phyloP scores from a whole-genome alignment of 768 basidiomycete species.

The Rhodotorula diobovata region DNA sequence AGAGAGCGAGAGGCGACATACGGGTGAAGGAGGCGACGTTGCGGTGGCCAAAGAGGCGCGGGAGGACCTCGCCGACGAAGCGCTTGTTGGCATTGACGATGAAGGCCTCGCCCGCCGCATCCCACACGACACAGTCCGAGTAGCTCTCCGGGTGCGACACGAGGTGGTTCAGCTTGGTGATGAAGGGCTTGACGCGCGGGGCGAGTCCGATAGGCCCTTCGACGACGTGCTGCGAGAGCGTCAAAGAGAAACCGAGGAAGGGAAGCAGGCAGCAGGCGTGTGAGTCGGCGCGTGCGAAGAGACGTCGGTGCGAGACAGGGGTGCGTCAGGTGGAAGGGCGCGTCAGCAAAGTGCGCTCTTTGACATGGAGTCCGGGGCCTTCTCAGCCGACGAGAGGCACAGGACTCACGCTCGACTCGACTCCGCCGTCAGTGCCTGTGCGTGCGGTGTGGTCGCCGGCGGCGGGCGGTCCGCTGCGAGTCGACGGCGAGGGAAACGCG shows the following conservation, averaged over 20 bases:
- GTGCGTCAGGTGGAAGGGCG: no score
- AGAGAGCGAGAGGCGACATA: neutral
- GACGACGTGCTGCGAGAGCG: neutral
- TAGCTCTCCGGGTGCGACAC: neutral
- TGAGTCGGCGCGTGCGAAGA: no score
- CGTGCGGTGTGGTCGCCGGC: no score
- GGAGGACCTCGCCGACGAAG: neutral
- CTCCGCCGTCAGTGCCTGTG: no score
- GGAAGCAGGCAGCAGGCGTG: no score
- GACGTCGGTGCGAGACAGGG: neutral
- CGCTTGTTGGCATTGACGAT: conserved; percentile 6
- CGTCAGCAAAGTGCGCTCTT: no score
- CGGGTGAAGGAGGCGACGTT: conserved; percentile 1
- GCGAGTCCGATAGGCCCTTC: neutral
- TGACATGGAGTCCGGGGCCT: no score
- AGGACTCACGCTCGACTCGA: no score
- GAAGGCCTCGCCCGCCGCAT: neutral
- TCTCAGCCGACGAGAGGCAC: no score
- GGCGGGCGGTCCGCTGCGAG: neutral
- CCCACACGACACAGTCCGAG: conserved; percentile 7
- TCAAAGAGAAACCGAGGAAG: no score
- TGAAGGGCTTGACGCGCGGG: conserved; percentile 14
- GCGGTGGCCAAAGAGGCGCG: neutral
- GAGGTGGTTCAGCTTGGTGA: conserved; percentile 3
- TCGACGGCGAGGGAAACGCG: neutral